Percentiles rank a stretch among this genome's conserved stretches.
Conservation (phyloP, 2,329 filamentous ascomycete species). For the Fusarium buxicola region DNA sequence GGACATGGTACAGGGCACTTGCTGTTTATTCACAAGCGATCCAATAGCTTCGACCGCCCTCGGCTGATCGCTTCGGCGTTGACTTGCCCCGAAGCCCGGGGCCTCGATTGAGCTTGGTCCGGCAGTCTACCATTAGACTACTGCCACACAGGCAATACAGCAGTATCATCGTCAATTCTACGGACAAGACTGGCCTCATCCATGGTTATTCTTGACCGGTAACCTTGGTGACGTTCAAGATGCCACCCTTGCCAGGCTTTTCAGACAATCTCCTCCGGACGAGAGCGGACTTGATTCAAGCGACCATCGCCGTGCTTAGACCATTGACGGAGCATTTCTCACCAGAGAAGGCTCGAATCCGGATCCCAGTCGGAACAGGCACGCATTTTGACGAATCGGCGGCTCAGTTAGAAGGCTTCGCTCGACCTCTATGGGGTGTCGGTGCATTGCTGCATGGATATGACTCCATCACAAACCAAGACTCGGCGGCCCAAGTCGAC, state of each 20-base stretch:
- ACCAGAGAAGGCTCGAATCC: slow-evolving; percentile 49
- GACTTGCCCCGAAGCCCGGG: slow-evolving; percentile 34
- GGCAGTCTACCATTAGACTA: background rate
- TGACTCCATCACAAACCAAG: slow-evolving; percentile 43
- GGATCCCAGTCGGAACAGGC: slow-evolving; percentile 52
- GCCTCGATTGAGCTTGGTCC: background rate
- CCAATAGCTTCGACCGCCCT: slow-evolving; percentile 16
- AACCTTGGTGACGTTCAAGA: slow-evolving; percentile 28
- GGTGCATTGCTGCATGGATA: slow-evolving; percentile 54
- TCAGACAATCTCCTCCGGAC: slow-evolving; percentile 54
- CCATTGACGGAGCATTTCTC: slow-evolving; percentile 52
- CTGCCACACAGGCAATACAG: background rate
- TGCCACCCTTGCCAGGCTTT: slow-evolving; percentile 55
- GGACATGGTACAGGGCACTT: background rate
- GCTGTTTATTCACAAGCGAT: slow-evolving; percentile 19
- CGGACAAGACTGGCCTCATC: too few species aligned
- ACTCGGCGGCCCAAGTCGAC: slow-evolving; percentile 4
- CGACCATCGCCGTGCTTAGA: slow-evolving; percentile 49
- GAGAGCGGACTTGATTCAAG: slow-evolving; percentile 51
- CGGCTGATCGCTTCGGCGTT: slow-evolving; percentile 18
- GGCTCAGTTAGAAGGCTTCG: slow-evolving; percentile 60
- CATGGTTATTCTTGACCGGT: too few species aligned
- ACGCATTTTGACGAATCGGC: slow-evolving; percentile 58
- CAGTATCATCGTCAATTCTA: background rate
- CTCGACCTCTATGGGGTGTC: slow-evolving; percentile 53